Evolutionary conservation across 495 filamentous ascomycete genomes (phyloP), one percentile per base, ranked within the genome.

Genomic region (Staphylotrichum longicolle): DNA sequence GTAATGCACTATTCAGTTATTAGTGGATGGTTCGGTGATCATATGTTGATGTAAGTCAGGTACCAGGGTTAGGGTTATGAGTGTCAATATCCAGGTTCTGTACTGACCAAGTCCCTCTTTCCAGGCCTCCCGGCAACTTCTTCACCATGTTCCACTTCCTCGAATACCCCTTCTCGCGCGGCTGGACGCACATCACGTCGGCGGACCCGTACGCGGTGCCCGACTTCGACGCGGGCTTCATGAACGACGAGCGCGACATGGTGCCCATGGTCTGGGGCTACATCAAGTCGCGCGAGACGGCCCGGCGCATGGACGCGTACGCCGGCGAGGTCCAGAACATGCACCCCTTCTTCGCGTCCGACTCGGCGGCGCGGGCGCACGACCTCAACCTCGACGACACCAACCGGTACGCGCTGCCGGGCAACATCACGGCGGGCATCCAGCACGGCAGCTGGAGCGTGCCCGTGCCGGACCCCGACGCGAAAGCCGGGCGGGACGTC

Each of bases 141-240:
- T 91, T 91, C 78, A 88, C 84, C 61, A 92, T 92, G 88, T 92
- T 92, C 80, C 88, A 91, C 68, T 91, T 92, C 82, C 73, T 91
- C 56, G 87, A 91, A 75, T 92, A 92, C 64, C 88, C 89, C 11
- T 92, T 91, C 81, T 88, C 84, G 42, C 86, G 89, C 62, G 90
- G 90, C 8, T 83, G 72, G 47, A 90, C 82, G 7, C 86, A 91
- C 68, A 89, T 93, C 72, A 79, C 82, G 35, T 88, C 84, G 0
- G 72, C 88, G 0, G 84, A 90, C 57, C 86, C 86, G 10, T 92
- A 92, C 67, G 88, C 86, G 50, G 75, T 76, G 7, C 88, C 89
- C 1, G 89, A 92, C 72, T 93, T 93, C 63, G 89, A 93, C 71
- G 84, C 88, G 4, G 89, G 89, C 32, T 93, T 92, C 75, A 91